Evolutionary conservation across 2,329 filamentous ascomycete species (phyloP).

Genomic region (Aspergillus sp.): DNA sequence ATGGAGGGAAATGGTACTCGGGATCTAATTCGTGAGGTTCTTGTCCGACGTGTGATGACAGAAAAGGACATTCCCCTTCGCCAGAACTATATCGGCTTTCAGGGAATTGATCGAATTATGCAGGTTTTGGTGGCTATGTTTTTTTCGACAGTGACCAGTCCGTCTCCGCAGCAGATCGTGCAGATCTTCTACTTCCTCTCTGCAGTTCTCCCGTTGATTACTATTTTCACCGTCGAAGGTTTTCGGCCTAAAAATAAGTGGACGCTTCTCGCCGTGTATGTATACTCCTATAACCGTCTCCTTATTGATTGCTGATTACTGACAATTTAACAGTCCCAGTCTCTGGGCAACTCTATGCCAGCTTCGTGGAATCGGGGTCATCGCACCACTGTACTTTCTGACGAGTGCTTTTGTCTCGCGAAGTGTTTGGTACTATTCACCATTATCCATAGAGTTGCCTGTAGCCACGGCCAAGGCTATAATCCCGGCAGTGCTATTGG

Average conservation of each 20-base stretch:
- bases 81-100: slow-evolving; percentile 5
- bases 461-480: slow-evolving; percentile 15
- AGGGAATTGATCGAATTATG: slow-evolving; percentile 6
- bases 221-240: slow-evolving; percentile 10
- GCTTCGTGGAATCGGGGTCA: slow-evolving; percentile 12
- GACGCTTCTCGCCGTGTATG: slow-evolving; percentile 5
- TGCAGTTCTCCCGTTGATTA: slow-evolving; percentile 8
- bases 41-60: slow-evolving; percentile 1
- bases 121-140: slow-evolving; percentile 6
- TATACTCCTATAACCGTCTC: not conserved
- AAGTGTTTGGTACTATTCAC: slow-evolving; percentile 7
- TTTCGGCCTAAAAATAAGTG: slow-evolving; percentile 10
- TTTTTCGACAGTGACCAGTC: slow-evolving; percentile 3
- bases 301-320: not conserved
- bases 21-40: slow-evolving; percentile 1
- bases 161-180: slow-evolving; percentile 5
- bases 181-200: slow-evolving; percentile 10
- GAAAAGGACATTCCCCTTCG: slow-evolving; percentile 2
- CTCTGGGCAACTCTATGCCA: slow-evolving; percentile 13
- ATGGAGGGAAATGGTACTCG: slow-evolving; percentile 6
- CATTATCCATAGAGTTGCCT: slow-evolving; percentile 8
- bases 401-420: slow-evolving; percentile 11
- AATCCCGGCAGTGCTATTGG: slow-evolving; percentile 16
- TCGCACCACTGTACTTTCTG: slow-evolving; percentile 20
- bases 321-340: slow-evolving; percentile 2